Evolutionary conservation across 2,329 filamentous ascomycete species (phyloP), one percentile per base, ranked within the genome.

Genomic region (Epicoccum sorghinum): DNA sequence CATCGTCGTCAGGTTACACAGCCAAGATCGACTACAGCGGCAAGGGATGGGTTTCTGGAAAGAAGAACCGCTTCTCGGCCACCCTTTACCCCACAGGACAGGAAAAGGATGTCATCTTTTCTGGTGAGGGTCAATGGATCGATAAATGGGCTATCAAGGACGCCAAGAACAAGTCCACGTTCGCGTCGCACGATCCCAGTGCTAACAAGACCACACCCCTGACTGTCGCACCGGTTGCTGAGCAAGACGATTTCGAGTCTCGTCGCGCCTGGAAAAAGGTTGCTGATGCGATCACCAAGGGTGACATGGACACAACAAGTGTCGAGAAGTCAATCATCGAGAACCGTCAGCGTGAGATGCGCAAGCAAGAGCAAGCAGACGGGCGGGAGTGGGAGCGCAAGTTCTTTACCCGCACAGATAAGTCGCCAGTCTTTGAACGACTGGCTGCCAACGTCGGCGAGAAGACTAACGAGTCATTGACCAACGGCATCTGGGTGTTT

Each of bases 21-120:
- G 85, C 91, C 60, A 93, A 91, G 78, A 90, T 98, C 68, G 91
- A 96, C 73, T 99, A 96, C 79, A 89, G 86, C 57, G 93, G 93
- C 68, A 93, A 91, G 73, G 93, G 93, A 53, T 99, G 93, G 93
- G 77, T 99, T 8, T 92, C 89, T 40, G 95, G 93, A 62, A 96
- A 96, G 82, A 97, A 96, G 81, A 98, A 98, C 79, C 89, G 84
- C 52, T 91, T 98, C 73, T 86, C 81, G 10, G 93, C 92, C 12
- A 82, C 81, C 23, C 74, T 98, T 52, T 92, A 89, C 77, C 90
- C 75, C 77, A 86, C 78, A 58, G 84, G 81, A 58, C 86, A 78
- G 76, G 91, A 88, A 75, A 89, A 89, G 76, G 88, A 90, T 47
- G 83, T 86, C 57, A 80, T 88, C 43, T 97, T 93, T 80, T 91